phyloP scores from a whole-genome alignment of 2,329 filamentous ascomycete species.

The Exophiala aquamarina region DNA sequence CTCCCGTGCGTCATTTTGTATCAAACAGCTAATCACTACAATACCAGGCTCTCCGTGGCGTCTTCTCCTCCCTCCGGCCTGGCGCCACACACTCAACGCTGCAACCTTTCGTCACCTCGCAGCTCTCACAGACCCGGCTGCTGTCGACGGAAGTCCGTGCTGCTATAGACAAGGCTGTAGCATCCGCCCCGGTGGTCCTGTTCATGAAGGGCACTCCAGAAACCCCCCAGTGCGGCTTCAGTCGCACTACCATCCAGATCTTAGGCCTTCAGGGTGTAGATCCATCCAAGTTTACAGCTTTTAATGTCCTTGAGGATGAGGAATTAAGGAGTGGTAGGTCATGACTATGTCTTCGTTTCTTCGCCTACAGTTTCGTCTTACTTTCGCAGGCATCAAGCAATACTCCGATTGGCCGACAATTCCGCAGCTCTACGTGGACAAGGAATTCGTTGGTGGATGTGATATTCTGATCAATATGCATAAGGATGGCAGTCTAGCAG shows the following conservation, averaged over 20 bases:
- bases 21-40: not conserved
- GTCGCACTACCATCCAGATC: slow-evolving; percentile 90
- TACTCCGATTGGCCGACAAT: slow-evolving; percentile 99
- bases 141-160: slow-evolving; percentile 76
- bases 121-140: slow-evolving; percentile 47
- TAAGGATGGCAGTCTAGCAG: slow-evolving; percentile 88
- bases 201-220: slow-evolving; percentile 99
- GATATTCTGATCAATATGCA: slow-evolving; percentile 98
- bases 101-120: slow-evolving; percentile 27
- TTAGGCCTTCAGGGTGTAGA: slow-evolving; percentile 92
- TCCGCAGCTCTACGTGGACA: slow-evolving; percentile 90
- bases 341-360: no score
- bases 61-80: slow-evolving; percentile 22
- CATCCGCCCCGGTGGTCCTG: slow-evolving; percentile 84
- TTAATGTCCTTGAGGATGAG: slow-evolving; percentile 91
- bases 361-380: no score
- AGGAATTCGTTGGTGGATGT: slow-evolving; percentile 96
- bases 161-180: slow-evolving; percentile 88
- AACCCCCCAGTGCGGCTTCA: slow-evolving; percentile 95
- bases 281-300: slow-evolving; percentile 93
- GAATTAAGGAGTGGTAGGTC: slow-evolving; percentile 75
- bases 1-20: not conserved
- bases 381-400: slow-evolving; percentile 81
- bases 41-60: slow-evolving; percentile 24
- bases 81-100: slow-evolving; percentile 34